Conservation (phyloP, 2,329 filamentous ascomycete species). For the Albifimbria verrucaria region DNA sequence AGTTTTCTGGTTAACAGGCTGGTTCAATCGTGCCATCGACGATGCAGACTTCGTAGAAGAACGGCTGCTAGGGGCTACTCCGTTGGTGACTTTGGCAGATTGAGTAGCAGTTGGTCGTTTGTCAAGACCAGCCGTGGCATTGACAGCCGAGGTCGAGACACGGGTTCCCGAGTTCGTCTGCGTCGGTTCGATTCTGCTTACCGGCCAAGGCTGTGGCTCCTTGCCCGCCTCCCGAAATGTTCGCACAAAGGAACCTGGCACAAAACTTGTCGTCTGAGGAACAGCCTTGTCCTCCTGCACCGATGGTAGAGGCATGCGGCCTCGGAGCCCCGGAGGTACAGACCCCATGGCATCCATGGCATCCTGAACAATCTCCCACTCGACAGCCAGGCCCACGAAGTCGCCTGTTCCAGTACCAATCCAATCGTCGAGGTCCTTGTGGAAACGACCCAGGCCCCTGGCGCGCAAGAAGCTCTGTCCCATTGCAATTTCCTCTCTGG, state of each 20-base stretch:
- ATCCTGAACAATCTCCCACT: slow-evolving; percentile 19
- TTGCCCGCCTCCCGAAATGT: slow-evolving; percentile 4
- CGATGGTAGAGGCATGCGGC: too few species aligned
- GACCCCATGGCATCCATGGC: slow-evolving; percentile 9
- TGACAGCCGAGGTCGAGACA: too few species aligned
- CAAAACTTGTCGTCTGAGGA: slow-evolving; percentile 8
- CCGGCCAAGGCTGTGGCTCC: slow-evolving; percentile 1
- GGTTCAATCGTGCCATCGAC: too few species aligned
- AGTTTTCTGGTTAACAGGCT: too few species aligned
- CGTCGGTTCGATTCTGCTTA: too few species aligned
- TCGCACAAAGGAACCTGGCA: slow-evolving; percentile 2
- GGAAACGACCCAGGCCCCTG: slow-evolving; percentile 1
- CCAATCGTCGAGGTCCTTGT: slow-evolving; percentile 12
- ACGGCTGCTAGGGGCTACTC: too few species aligned
- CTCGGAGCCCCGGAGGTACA: too few species aligned
- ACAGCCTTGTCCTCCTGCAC: slow-evolving; percentile 10
- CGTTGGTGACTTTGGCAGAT: too few species aligned
- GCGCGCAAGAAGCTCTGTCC: slow-evolving; percentile 15
- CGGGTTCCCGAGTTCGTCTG: neutral
- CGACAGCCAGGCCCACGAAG: slow-evolving; percentile 21
- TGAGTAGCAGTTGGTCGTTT: neutral
- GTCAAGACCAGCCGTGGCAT: neutral
- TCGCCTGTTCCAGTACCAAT: slow-evolving; percentile 6
- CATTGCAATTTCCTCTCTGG: slow-evolving; percentile 9
- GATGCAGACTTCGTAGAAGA: too few species aligned